A percentile compares a stretch with the other conserved stretches of the same genome.
These are phyloP conservation scores for Ceratobasidium sp. DNA, from an alignment of 1,284 basidiomycete species.

Conservation along the genomic window DNA sequence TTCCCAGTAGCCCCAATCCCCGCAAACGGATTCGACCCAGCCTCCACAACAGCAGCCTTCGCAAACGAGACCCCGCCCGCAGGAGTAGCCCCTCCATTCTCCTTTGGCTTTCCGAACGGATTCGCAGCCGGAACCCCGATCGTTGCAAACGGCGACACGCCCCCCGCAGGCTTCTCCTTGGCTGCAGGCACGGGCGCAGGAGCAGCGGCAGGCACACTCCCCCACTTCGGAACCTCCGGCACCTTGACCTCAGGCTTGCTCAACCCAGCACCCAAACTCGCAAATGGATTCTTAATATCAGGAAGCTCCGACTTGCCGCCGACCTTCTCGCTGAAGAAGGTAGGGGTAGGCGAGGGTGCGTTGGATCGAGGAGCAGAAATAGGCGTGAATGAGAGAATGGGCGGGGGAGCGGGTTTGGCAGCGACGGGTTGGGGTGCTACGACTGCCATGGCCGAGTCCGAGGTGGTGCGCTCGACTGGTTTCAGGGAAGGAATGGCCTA, in stretches of 20 bases:
- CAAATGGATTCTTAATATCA: constrained; percentile 33
- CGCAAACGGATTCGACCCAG: constrained; percentile 1
- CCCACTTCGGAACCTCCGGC: constrained; percentile 32
- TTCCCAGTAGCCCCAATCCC: constrained; percentile 7
- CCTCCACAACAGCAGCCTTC: background rate
- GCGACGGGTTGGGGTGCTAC: constrained; percentile 19
- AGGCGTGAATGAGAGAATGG: constrained; percentile 30
- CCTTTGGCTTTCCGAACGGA: constrained; percentile 19
- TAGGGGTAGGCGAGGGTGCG: constrained; percentile 7
- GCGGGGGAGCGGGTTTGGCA: constrained; percentile 2
- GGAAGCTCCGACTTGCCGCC: constrained; percentile 8
- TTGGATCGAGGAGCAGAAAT: constrained; percentile 3
- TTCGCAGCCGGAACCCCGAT: constrained; percentile 21
- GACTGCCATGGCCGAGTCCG: constrained; percentile 12
- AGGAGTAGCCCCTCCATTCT: no score
- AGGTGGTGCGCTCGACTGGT: background rate
- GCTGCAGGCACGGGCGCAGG: constrained; percentile 11
- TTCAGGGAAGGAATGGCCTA: constrained; percentile 23
- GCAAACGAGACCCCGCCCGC: background rate
- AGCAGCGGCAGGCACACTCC: background rate
- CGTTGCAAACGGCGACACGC: constrained; percentile 24
- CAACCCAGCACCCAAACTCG: constrained; percentile 12
- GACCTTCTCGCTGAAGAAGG: constrained; percentile 6
- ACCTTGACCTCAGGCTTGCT: constrained; percentile 36
- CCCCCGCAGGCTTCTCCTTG: constrained; percentile 17